A percentile compares a stretch with the other conserved stretches of the same genome.
phyloP scores from a whole-genome alignment of 2,329 filamentous ascomycete species.

The Pleurostoma richardsiae region DNA sequence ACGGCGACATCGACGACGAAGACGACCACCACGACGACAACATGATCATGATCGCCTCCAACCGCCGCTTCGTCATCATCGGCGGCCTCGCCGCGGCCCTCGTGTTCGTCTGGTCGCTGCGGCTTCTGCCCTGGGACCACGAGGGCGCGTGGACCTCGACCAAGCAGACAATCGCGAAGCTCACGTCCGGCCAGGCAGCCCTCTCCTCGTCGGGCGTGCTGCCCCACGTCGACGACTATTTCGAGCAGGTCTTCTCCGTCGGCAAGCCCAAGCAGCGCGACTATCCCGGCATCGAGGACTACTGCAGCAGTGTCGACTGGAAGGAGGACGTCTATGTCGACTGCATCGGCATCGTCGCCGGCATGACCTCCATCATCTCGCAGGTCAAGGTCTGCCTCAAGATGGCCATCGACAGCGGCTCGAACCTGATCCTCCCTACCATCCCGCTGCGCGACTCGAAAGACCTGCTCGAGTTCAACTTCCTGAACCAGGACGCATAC shows the following conservation, averaged over 20 bases:
- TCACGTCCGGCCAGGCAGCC: neutral
- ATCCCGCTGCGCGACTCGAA: slow-evolving; percentile 19
- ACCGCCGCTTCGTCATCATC: no score
- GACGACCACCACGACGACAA: no score
- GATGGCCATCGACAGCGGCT: slow-evolving; percentile 20
- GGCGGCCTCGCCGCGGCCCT: no score
- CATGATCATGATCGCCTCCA: no score
- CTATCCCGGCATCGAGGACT: slow-evolving; percentile 14
- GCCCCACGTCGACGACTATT: slow-evolving; percentile 16
- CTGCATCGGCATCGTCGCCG: slow-evolving; percentile 19
- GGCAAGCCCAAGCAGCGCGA: slow-evolving; percentile 10
- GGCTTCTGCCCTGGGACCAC: no score
- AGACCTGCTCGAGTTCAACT: slow-evolving; percentile 19
- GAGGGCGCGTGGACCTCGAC: no score
- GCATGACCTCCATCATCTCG: slow-evolving; percentile 21
- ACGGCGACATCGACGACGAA: no score
- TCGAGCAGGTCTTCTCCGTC: slow-evolving; percentile 23
- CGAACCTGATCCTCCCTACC: slow-evolving; percentile 15
- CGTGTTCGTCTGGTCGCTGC: no score
- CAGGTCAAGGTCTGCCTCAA: slow-evolving; percentile 23
- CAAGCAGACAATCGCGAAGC: neutral
- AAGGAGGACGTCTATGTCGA: slow-evolving; percentile 16
- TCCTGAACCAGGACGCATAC: slow-evolving; percentile 15
- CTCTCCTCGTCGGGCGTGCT: neutral
- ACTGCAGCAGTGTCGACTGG: slow-evolving; percentile 6